Conservation (phyloP, 495 filamentous ascomycete species). For the Penicillium longicatenatum region DNA sequence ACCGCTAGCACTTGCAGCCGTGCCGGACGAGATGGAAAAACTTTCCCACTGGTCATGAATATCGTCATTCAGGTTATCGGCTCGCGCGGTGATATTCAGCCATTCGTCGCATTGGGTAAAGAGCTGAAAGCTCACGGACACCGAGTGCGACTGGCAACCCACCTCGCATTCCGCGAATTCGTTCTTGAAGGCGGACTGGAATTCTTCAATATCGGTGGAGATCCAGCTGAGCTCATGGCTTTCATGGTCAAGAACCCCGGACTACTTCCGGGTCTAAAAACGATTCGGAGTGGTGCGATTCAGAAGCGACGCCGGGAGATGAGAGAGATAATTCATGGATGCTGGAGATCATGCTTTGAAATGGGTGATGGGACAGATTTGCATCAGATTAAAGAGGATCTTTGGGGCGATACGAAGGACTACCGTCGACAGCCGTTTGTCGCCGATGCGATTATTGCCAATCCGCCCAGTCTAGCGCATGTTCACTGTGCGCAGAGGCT, state of each 20-base stretch:
- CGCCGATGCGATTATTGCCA: slow-evolving; percentile 82
- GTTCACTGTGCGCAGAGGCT: slow-evolving; percentile 79
- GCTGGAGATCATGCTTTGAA: slow-evolving; percentile 76
- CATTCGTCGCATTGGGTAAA: slow-evolving; percentile 70
- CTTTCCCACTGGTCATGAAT: slow-evolving; percentile 62
- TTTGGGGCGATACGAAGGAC: slow-evolving; percentile 29
- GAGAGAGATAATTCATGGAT: slow-evolving; percentile 69
- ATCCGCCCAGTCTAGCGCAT: slow-evolving; percentile 81
- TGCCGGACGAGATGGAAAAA: slow-evolving; percentile 53
- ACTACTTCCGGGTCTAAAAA: slow-evolving; percentile 69
- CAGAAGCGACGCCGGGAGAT: slow-evolving; percentile 64
- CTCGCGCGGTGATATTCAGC: slow-evolving; percentile 79
- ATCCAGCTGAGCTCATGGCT: slow-evolving; percentile 79
- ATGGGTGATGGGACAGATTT: slow-evolving; percentile 56
- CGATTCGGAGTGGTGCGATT: slow-evolving; percentile 69
- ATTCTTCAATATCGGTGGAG: slow-evolving; percentile 80
- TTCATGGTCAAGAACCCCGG: slow-evolving; percentile 90
- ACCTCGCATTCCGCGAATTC: slow-evolving; percentile 69
- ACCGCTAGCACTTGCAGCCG: slow-evolving; percentile 2
- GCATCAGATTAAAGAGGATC: slow-evolving; percentile 48
- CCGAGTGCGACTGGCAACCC: slow-evolving; percentile 77
- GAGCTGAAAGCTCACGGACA: slow-evolving; percentile 68
- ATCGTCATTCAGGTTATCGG: slow-evolving; percentile 83
- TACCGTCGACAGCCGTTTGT: slow-evolving; percentile 64
- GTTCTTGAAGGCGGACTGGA: slow-evolving; percentile 72